Evolutionary conservation across 148 eudicot species (phyloP).

Genomic region (Cornus florida): DNA sequence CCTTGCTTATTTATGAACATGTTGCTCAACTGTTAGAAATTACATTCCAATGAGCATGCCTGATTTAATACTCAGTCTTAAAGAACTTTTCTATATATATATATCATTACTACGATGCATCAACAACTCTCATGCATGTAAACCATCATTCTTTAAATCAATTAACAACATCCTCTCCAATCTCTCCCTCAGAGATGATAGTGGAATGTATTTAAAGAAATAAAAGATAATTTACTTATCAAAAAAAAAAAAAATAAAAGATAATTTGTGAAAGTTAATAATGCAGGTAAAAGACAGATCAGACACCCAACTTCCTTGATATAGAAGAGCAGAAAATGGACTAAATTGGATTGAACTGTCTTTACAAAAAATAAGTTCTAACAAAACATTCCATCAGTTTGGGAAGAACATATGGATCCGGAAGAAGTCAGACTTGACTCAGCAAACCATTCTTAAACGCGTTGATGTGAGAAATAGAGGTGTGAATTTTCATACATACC

Average conservation of each 20-base stretch:
- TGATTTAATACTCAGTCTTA: too few species aligned
- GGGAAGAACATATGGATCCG: neutral
- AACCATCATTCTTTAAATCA: too few species aligned
- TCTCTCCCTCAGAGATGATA: too few species aligned
- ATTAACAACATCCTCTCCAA: too few species aligned
- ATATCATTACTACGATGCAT: too few species aligned
- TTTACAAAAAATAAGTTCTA: neutral
- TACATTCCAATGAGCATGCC: too few species aligned
- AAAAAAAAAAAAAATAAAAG: neutral
- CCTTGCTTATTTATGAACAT: too few species aligned
- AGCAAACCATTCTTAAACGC: neutral
- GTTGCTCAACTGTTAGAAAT: too few species aligned
- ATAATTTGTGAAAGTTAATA: neutral
- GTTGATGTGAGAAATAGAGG: neutral
- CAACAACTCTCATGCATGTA: too few species aligned
- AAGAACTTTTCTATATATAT: too few species aligned
- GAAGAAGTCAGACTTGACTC: neutral
- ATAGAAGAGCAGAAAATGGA: neutral
- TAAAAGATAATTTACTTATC: neutral
- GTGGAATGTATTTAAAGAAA: too few species aligned
- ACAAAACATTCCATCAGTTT: neutral
- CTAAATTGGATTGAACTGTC: neutral
- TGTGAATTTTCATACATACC: conserved; percentile 37
- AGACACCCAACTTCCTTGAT: neutral
- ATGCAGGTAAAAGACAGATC: neutral